These are phyloP conservation scores for Xerocomus minutiporus DNA, from an alignment of 1,284 basidiomycete genomes.

Conservation along the genomic window DNA sequence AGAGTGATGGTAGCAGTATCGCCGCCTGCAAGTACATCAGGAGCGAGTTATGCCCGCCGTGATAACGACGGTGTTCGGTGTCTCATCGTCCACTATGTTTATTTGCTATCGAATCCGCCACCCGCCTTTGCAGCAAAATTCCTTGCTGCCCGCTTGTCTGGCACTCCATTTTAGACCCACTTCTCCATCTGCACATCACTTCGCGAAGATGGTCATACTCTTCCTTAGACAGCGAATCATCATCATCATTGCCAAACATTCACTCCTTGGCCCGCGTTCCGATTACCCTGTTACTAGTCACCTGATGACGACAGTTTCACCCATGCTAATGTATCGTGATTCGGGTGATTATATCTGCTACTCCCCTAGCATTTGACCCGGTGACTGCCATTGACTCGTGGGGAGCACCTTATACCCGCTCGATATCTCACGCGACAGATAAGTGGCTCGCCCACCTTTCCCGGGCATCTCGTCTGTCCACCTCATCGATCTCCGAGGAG, in stretches of 20 bases:
- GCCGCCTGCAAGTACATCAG: conserved; percentile 21
- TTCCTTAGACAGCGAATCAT: conserved; percentile 8
- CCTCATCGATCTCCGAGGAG: conserved; percentile 28
- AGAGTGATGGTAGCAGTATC: conserved; percentile 23
- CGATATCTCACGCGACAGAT: conserved; percentile 23
- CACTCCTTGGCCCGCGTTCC: conserved; percentile 1
- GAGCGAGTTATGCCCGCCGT: conserved; percentile 14
- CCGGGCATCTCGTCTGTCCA: conserved; percentile 11
- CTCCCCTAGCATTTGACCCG: conserved; percentile 7
- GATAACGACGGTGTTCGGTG: conserved; percentile 20
- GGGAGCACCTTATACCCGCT: conserved; percentile 19
- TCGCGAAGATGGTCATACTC: conserved; percentile 18
- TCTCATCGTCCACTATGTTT: conserved; percentile 20
- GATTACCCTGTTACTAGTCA: not conserved
- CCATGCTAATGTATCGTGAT: conserved; percentile 1
- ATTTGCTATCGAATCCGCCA: conserved; percentile 18
- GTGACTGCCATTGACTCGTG: conserved; percentile 16
- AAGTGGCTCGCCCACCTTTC: conserved; percentile 15
- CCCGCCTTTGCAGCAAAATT: conserved; percentile 11
- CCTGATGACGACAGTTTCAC: not conserved
- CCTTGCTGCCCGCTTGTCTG: conserved; percentile 13
- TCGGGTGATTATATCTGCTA: conserved; percentile 8
- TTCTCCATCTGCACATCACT: conserved; percentile 22
- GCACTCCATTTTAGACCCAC: conserved; percentile 21
- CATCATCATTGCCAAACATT: conserved; percentile 3